Evolutionary conservation across 805 yeast genomes (phyloP).

Genomic region (Saturnispora quitensis): DNA sequence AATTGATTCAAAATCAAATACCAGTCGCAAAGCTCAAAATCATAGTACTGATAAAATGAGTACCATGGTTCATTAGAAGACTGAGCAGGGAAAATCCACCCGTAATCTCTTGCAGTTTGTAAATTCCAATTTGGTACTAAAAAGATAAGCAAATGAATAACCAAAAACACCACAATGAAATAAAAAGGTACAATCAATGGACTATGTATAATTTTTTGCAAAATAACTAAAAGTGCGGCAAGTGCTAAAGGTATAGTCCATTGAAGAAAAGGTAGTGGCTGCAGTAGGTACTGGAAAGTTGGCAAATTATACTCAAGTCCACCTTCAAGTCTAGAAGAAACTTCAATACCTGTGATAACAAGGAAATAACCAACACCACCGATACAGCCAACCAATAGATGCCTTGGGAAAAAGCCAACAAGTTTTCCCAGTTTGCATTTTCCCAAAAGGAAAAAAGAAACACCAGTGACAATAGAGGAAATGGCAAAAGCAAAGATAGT

Average conservation of each 20-base stretch:
- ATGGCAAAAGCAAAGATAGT: slow-evolving; percentile 79
- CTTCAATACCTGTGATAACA: slow-evolving; percentile 84
- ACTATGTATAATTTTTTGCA: slow-evolving; percentile 51
- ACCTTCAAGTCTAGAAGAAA: slow-evolving; percentile 72
- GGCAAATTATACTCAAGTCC: slow-evolving; percentile 54
- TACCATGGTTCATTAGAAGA: slow-evolving; percentile 79
- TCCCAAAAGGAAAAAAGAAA: slow-evolving; percentile 70
- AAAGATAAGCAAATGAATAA: slow-evolving; percentile 62
- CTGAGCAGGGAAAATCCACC: slow-evolving; percentile 78
- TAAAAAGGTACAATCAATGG: slow-evolving; percentile 74
- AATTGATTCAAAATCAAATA: slow-evolving; percentile 51
- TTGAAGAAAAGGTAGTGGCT: slow-evolving; percentile 39
- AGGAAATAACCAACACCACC: slow-evolving; percentile 98
- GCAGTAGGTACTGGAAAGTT: slow-evolving; percentile 42
- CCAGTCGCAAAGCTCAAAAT: slow-evolving; percentile 71
- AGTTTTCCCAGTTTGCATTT: slow-evolving; percentile 71
- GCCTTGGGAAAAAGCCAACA: slow-evolving; percentile 94
- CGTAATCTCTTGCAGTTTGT: slow-evolving; percentile 51
- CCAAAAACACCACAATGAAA: slow-evolving; percentile 59
- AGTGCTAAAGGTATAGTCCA: slow-evolving; percentile 67
- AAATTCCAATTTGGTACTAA: slow-evolving; percentile 59
- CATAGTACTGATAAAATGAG: slow-evolving; percentile 65
- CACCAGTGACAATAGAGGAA: slow-evolving; percentile 79
- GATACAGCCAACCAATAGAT: slow-evolving; percentile 91
- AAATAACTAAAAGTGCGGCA: slow-evolving; percentile 48